Evolutionary conservation across 208 protist species (phyloP).

Genomic region (Tritrichomonas foetus): DNA sequence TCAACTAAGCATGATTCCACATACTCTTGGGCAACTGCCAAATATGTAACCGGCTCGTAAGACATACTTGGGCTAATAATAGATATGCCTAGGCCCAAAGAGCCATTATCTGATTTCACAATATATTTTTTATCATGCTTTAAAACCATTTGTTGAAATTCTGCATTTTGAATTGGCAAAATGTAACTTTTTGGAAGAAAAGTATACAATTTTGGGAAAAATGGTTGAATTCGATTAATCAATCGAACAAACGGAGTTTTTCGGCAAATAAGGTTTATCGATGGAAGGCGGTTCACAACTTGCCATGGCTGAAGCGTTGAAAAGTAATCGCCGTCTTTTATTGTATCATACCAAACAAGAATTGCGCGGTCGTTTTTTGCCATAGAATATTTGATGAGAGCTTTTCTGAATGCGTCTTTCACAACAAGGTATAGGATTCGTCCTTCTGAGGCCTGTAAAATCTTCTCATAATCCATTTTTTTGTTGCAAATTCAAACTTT

Average conservation of each 20-base stretch:
- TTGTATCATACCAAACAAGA: background rate
- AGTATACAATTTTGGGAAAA: background rate
- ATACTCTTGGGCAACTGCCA: conserved; percentile 11
- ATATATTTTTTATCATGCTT: background rate
- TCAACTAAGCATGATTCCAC: background rate
- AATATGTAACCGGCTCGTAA: background rate
- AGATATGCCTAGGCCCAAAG: background rate
- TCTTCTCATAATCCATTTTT: too few relatives aligned
- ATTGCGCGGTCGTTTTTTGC: too few relatives aligned
- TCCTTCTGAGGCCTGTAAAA: too few relatives aligned
- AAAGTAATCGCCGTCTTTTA: conserved; percentile 9
- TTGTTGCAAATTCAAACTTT: too few relatives aligned
- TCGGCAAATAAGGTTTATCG: background rate
- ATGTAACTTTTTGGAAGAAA: conserved; percentile 10
- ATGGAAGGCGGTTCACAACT: background rate
- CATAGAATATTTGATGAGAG: too few relatives aligned
- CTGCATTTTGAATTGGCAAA: background rate
- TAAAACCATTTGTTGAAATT: background rate
- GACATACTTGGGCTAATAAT: background rate
- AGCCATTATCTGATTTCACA: background rate
- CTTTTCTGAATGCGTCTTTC: too few relatives aligned
- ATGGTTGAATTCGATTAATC: background rate
- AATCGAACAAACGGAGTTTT: background rate
- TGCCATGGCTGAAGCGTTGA: background rate
- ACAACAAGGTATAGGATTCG: too few relatives aligned